Conservation (phyloP, 2,329 filamentous ascomycete genomes). For the Fusarium phyllophilum region DNA sequence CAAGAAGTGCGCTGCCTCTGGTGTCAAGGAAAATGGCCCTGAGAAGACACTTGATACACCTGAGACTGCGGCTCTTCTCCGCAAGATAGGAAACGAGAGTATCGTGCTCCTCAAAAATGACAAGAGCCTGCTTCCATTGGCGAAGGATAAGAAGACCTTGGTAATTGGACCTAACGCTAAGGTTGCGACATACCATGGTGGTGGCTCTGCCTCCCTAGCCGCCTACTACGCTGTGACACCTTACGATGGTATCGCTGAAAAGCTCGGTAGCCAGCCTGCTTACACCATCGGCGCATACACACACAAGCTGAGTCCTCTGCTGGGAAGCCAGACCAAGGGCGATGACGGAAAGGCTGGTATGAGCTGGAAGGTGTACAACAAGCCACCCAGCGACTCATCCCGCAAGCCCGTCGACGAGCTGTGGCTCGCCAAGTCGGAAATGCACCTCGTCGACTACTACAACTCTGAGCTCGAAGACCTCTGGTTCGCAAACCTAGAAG, state of each 20-base stretch:
- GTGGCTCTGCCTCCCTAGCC: constrained; percentile 69
- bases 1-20: constrained; percentile 64
- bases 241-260: constrained; percentile 73
- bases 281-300: constrained; percentile 72
- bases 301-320: constrained; percentile 70
- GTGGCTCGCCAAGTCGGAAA: constrained; percentile 60
- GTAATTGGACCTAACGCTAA: constrained; percentile 69
- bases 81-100: constrained; percentile 73
- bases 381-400: constrained; percentile 59
- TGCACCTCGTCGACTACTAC: constrained; percentile 61
- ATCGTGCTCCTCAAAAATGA: constrained; percentile 82
- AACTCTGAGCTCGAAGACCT: constrained; percentile 64
- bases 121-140: constrained; percentile 68
- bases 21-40: constrained; percentile 63
- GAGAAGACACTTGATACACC: constrained; percentile 67
- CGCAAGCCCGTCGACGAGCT: constrained; percentile 63
- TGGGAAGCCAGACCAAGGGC: constrained; percentile 63
- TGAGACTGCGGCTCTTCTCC: constrained; percentile 71
- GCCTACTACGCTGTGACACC: constrained; percentile 77
- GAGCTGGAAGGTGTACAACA: constrained; percentile 70
- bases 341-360: constrained; percentile 66
- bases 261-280: constrained; percentile 54
- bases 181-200: constrained; percentile 68
- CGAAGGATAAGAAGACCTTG: constrained; percentile 69
- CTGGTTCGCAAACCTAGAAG: constrained; percentile 72